Base-by-base conservation (phyloP, 495 filamentous ascomycete species). In the Penicillium turbatum region DNA sequence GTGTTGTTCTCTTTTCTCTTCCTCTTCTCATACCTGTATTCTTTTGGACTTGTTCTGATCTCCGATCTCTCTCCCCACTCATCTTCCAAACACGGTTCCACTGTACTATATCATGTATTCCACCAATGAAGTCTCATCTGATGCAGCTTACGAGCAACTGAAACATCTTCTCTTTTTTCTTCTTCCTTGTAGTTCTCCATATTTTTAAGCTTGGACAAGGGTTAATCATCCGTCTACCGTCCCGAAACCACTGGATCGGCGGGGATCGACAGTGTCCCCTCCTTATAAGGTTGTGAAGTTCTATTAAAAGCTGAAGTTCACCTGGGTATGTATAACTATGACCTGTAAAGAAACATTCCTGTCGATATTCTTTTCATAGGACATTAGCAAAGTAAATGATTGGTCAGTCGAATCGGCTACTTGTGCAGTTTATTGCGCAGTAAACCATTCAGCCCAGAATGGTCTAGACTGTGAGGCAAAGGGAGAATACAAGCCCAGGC, bases 31-130 rank as follows among this genome's bases (percentile, higher is more conserved):
- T 68, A 59, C 57, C 57, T 68, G 57, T 71, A 64, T 71, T 64
- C 58, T 62, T 68, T 46, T 58, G 31, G 56, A 48, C 35, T 27
- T 30, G 32, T 39, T 34, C 34, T 39, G 47, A 39, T 49, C 56
- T 48, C 9, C 3, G 16, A 21, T 17, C 45, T 62, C 45, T 59
- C 37, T 54, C 35, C 26, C 30, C 46, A 59, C 64, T 65, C 61
- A 24, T 59, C 61, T 30, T 53, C 51, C 46, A 37, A 55, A 59
- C 58, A 64, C 54, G 58, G 49, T 60, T 62, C 61, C 54, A 54
- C 56, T 62, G 64, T 62, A 66, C 55, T 60, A 62, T 67, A 67
- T 59, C 58, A 67, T 67, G 62, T 56, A 45, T 55, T 43, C 50
- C 48, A 51, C 48, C 55, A 63, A 63, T 61, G 57, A 56, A 63